Conservation (phyloP, 1,284 basidiomycete genomes). For the Inonotus obliquus region DNA sequence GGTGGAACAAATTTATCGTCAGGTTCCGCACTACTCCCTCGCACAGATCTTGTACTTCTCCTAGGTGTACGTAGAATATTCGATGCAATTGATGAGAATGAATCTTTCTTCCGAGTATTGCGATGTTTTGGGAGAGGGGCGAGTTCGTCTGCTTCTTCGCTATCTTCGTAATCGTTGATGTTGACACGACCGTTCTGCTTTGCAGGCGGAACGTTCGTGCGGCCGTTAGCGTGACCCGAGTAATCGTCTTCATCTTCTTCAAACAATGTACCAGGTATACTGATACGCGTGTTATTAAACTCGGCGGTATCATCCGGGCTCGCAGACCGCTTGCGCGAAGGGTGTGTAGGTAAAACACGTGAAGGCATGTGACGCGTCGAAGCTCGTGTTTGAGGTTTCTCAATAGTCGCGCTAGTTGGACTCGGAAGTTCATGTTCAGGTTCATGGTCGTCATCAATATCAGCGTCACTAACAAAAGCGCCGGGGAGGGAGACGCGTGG, state of each 20-base stretch:
- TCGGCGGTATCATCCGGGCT: conserved; percentile 14
- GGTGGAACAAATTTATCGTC: conserved; percentile 11
- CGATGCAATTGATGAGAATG: not conserved
- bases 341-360: not conserved
- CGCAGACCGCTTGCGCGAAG: conserved; percentile 13
- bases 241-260: conserved; percentile 15
- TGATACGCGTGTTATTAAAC: not conserved
- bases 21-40: conserved; percentile 9
- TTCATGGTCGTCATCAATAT: conserved; percentile 9
- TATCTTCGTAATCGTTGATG: not conserved
- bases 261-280: conserved; percentile 21
- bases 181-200: not conserved
- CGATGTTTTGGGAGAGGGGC: conserved; percentile 14
- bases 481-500: conserved; percentile 12
- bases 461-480: conserved; percentile 11
- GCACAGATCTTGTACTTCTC: conserved; percentile 1
- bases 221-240: not conserved
- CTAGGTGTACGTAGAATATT: not conserved
- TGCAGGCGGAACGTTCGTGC: not conserved
- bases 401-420: conserved; percentile 7
- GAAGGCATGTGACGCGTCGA: not conserved
- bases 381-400: not conserved
- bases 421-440: conserved; percentile 10
- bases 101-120: not conserved
- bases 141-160: conserved; percentile 20